Conservation (phyloP, 176 grass and related monocot species). For the Luzula sylvatica region DNA sequence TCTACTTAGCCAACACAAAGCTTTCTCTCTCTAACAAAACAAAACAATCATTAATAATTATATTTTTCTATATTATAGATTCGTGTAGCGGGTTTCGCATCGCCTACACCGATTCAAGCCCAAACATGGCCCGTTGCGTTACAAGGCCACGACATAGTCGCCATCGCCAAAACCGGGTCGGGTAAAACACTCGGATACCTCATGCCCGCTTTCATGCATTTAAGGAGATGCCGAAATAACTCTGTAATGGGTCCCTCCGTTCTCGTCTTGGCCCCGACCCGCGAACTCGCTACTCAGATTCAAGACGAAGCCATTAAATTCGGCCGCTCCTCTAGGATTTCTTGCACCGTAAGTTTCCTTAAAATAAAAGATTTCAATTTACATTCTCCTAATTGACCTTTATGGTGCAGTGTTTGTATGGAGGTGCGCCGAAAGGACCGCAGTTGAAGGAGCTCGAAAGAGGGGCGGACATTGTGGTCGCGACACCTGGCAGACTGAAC, state of each 20-base stretch:
- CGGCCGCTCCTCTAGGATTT: conserved; percentile 80
- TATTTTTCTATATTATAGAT: conserved; percentile 42
- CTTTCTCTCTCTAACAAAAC: background rate
- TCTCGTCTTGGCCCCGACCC: conserved; percentile 78
- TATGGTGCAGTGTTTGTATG: conserved; percentile 69
- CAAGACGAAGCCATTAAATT: conserved; percentile 95
- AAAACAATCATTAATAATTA: conserved; percentile 18
- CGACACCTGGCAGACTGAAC: conserved; percentile 97
- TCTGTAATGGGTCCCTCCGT: conserved; percentile 70
- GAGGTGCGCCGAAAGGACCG: conserved; percentile 83
- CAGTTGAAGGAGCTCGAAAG: conserved; percentile 92
- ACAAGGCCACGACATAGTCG: conserved; percentile 84
- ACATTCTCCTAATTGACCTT: background rate
- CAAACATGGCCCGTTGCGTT: conserved; percentile 94
- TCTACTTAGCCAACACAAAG: background rate
- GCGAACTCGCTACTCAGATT: conserved; percentile 96
- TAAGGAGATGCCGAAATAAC: conserved; percentile 67
- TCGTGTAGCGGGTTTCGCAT: conserved; percentile 60
- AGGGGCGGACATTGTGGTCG: conserved; percentile 88
- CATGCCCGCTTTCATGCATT: conserved; percentile 98
- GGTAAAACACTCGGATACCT: conserved; percentile 95
- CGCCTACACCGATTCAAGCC: conserved; percentile 92
- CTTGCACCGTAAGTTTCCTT: conserved; percentile 69
- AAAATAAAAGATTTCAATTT: background rate
- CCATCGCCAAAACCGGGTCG: conserved; percentile 96